Conservation (phyloP, 108 stramenopile genomes). For the Discostella stelligeroides region DNA sequence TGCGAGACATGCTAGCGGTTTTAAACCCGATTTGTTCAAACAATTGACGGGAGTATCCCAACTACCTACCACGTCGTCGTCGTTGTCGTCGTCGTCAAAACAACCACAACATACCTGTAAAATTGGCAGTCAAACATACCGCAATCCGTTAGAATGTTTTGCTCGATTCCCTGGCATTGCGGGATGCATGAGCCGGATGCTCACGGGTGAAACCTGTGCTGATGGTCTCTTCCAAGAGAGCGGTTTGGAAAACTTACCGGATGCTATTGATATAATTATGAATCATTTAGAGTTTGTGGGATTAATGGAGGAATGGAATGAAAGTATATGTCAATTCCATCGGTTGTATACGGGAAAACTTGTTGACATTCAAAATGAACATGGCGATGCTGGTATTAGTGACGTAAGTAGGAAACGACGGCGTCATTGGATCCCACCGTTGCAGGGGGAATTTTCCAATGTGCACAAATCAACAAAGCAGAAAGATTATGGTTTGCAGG, state of each 20-base stretch:
- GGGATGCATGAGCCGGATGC: constrained; percentile 49
- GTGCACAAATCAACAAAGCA: constrained; percentile 41
- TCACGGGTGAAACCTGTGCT: constrained; percentile 45
- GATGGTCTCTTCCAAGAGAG: constrained; percentile 26
- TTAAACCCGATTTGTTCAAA: constrained; percentile 3
- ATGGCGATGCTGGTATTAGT: not conserved
- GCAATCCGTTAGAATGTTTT: constrained; percentile 46
- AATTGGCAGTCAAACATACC: constrained; percentile 10
- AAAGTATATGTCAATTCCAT: constrained; percentile 56
- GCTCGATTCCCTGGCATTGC: constrained; percentile 47
- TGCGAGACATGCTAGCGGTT: constrained; percentile 38
- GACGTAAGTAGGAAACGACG: not conserved
- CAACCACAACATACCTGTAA: constrained; percentile 4
- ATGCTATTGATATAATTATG: constrained; percentile 41
- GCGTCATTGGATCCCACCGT: constrained; percentile 29
- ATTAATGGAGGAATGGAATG: constrained; percentile 53
- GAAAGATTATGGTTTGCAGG: constrained; percentile 23
- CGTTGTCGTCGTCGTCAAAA: too few species aligned
- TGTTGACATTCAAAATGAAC: constrained; percentile 6
- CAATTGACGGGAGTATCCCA: not conserved
- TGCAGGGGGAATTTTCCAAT: constrained; percentile 52
- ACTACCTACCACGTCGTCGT: not conserved
- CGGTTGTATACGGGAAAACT: constrained; percentile 36
- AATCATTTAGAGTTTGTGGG: constrained; percentile 47
- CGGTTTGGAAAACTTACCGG: constrained; percentile 31